Evolutionary conservation across 805 yeast genomes (phyloP).

Genomic region (Babjeviella inositovora): DNA sequence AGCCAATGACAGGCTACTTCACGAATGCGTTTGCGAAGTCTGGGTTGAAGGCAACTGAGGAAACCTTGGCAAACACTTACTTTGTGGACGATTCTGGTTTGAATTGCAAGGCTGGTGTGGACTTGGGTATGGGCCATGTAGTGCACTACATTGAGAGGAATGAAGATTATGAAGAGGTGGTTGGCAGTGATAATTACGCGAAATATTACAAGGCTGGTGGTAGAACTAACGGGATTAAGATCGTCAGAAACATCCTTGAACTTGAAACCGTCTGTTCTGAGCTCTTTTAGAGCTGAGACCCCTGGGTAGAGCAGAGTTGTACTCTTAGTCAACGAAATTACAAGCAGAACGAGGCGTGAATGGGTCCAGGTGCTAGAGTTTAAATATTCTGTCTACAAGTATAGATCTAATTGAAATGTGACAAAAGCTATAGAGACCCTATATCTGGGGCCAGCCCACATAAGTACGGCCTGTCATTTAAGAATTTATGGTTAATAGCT

Average conservation of each 20-base stretch:
- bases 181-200: too few relatives aligned
- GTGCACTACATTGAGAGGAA: slow-evolving; percentile 65
- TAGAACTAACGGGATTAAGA: slow-evolving; percentile 21
- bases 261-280: slow-evolving; percentile 34
- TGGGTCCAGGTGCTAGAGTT: too few relatives aligned
- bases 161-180: slow-evolving; percentile 24
- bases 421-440: too few relatives aligned
- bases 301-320: too few relatives aligned
- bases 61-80: slow-evolving; percentile 29
- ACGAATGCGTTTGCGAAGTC: slow-evolving; percentile 50
- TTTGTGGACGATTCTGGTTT: slow-evolving; percentile 81
- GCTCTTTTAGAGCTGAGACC: slow-evolving; percentile 26
- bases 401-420: too few relatives aligned
- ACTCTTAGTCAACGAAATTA: too few relatives aligned
- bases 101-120: slow-evolving; percentile 60
- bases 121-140: slow-evolving; percentile 57
- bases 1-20: slow-evolving; percentile 70
- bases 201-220: slow-evolving; percentile 15
- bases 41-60: slow-evolving; percentile 22
- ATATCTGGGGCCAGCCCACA: too few relatives aligned
- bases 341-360: too few relatives aligned
- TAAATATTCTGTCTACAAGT: too few relatives aligned
- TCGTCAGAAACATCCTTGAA: slow-evolving; percentile 43
- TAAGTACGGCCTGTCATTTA: too few relatives aligned
- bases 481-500: too few relatives aligned